A percentile compares a stretch with the other conserved stretches of the same genome.
Conservation (phyloP, 2,329 filamentous ascomycete genomes). For the Diaporthe citriasiana region DNA sequence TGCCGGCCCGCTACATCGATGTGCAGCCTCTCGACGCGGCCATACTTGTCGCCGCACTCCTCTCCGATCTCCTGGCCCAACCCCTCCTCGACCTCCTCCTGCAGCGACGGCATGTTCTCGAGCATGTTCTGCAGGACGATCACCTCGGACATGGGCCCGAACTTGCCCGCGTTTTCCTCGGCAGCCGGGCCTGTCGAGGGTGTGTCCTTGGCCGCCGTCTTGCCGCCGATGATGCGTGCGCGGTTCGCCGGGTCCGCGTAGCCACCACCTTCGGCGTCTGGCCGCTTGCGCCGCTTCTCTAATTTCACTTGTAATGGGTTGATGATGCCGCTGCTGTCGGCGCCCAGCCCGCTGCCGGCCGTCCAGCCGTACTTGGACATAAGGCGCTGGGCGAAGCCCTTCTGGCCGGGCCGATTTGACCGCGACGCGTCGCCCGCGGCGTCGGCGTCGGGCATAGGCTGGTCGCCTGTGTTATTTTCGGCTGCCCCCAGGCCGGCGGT, state of each 20-base stretch:
- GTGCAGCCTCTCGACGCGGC: conserved; percentile 83
- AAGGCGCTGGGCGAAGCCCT: conserved; percentile 87
- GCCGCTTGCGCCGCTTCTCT: conserved; percentile 86
- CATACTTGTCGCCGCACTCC: conserved; percentile 91
- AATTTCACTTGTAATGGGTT: conserved; percentile 86
- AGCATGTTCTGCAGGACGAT: conserved; percentile 89
- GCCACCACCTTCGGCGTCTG: conserved; percentile 84
- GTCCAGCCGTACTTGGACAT: conserved; percentile 97
- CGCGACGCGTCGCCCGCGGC: conserved; percentile 58
- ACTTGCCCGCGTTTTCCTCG: conserved; percentile 59
- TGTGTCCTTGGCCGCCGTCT: conserved; percentile 54
- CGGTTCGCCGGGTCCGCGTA: conserved; percentile 78
- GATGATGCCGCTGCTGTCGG: conserved; percentile 84
- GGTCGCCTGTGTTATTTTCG: conserved; percentile 56
- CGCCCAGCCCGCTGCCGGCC: conserved; percentile 88
- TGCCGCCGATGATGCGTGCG: conserved; percentile 86
- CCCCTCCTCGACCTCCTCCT: conserved; percentile 80
- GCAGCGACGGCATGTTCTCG: conserved; percentile 81
- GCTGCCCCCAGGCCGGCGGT: conserved; percentile 59
- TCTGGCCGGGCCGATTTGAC: conserved; percentile 81
- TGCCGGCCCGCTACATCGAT: conserved; percentile 75
- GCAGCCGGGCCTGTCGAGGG: not conserved
- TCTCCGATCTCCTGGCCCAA: conserved; percentile 96
- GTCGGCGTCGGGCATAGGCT: conserved; percentile 44
- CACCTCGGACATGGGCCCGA: conserved; percentile 84